phyloP scores from a whole-genome alignment of 1,284 basidiomycete genomes.

The Trametes pubescens region DNA sequence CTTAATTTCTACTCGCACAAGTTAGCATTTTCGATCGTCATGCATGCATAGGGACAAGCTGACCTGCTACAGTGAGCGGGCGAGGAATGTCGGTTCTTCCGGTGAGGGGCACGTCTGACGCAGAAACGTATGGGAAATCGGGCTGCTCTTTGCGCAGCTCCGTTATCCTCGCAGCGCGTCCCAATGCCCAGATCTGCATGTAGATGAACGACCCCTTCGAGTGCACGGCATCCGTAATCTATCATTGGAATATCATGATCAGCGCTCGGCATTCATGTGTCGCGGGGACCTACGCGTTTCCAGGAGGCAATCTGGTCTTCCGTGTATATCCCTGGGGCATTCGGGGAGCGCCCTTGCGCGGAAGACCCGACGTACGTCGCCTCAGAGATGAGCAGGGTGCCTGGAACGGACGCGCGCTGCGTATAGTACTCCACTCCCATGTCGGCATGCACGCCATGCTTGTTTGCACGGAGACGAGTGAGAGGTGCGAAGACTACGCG shows the following conservation, averaged over 20 bases:
- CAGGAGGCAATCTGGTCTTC: constrained; percentile 54
- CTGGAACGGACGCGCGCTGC: constrained; percentile 53
- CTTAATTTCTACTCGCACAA: constrained; percentile 46
- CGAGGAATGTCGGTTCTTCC: constrained; percentile 43
- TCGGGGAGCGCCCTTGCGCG: constrained; percentile 44
- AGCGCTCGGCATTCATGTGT: not conserved
- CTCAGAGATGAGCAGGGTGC: constrained; percentile 58
- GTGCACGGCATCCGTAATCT: constrained; percentile 43
- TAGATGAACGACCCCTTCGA: constrained; percentile 51
- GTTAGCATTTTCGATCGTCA: not conserved
- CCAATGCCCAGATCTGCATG: constrained; percentile 57
- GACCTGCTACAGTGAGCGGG: constrained; percentile 44
- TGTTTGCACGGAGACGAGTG: constrained; percentile 48
- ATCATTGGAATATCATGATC: not conserved
- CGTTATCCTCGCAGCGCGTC: constrained; percentile 45
- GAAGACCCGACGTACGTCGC: constrained; percentile 50
- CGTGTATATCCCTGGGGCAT: constrained; percentile 54
- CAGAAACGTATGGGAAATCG: constrained; percentile 47
- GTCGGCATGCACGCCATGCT: constrained; percentile 36
- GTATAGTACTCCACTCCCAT: constrained; percentile 53
- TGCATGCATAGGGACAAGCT: not conserved
- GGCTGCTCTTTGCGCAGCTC: constrained; percentile 43
- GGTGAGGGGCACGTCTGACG: constrained; percentile 51
- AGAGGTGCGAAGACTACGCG: constrained; percentile 57
- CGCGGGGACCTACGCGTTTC: constrained; percentile 48